Base-by-base conservation (phyloP, 2,329 filamentous ascomycete species). In the Aspergillus sp. region DNA sequence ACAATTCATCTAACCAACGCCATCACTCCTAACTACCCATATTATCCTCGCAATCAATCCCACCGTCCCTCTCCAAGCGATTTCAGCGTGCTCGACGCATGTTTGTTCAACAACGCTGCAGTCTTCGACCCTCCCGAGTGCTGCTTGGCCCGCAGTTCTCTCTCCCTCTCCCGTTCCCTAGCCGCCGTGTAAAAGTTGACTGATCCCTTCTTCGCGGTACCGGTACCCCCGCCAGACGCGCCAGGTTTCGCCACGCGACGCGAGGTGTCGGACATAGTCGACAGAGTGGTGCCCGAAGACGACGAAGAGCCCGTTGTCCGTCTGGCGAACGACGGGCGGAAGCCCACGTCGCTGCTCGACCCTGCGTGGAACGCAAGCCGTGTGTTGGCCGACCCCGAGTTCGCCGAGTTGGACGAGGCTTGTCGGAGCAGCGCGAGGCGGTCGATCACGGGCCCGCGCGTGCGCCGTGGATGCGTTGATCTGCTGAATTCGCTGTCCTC, bases 101-200 rank as follows among this genome's bases (percentile, higher is more conserved):
- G 58, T 39, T 58, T 62, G 20, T 55, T 54, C 47, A 61, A 33
- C 35, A 71, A 52, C 29, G 52, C 52, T 3, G 47, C 42, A 33
- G 55, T 50, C 30, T 49, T 56, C 2, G 56, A 51, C 10, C 49
- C 43, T 2, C 48, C 41, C 15, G 58, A 63, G 41, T 69, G 67
- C 40, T 66, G 63, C 49, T 69, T 66, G 50, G 64, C 63, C 39
- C 57, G 63, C 29, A 74, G 64, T 42, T 67, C 66, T 47, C 63
- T 67, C 45, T 75, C 72, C 12, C 74, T 64, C 57, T 78, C 74
- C 45, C 67, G 68, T 51, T 76, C 74, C 34, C 75, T 57, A 2
- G 71, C 71, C 39, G 72, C 61, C 14, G 61, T 56, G 34, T 64
- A 72, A 13, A 72, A 75, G 42, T 76, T 74, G 7, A 78, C 71